Evolutionary conservation across 192 early-diverging fungal genomes (phyloP).

Genomic region (Umbelopsis ramanniana): DNA sequence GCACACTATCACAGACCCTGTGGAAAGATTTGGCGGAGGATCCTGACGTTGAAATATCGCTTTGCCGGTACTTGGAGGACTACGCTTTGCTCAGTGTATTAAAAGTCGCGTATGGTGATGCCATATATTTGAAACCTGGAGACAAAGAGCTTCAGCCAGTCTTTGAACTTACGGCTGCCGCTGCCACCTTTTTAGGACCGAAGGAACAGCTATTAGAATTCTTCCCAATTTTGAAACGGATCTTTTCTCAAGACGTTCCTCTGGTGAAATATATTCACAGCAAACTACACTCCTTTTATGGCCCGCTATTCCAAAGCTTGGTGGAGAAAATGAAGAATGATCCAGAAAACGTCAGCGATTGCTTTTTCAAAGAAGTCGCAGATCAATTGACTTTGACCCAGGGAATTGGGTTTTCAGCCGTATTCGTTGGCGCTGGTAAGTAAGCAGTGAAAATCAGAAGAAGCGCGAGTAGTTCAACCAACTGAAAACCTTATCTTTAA

Average conservation of each 20-base stretch:
- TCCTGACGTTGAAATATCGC: background rate
- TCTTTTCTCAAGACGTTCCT: slow-evolving; percentile 4
- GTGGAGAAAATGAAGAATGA: slow-evolving; percentile 16
- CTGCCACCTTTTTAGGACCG: slow-evolving; percentile 26
- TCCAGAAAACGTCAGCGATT: slow-evolving; percentile 19
- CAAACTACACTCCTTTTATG: slow-evolving; percentile 33
- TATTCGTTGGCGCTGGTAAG: slow-evolving; percentile 41
- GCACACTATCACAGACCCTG: slow-evolving; percentile 8
- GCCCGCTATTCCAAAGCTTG: slow-evolving; percentile 1
- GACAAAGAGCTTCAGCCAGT: slow-evolving; percentile 37
- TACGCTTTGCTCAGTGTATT: slow-evolving; percentile 41
- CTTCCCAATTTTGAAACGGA: slow-evolving; percentile 36
- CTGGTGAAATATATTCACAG: slow-evolving; percentile 3
- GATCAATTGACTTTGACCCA: slow-evolving; percentile 26
- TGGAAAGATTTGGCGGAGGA: background rate
- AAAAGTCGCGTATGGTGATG: slow-evolving; percentile 34
- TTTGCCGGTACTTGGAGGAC: slow-evolving; percentile 25
- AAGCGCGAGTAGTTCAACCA: too few relatives aligned
- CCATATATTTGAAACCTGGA: slow-evolving; percentile 27
- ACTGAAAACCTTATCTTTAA: background rate
- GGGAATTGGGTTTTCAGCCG: slow-evolving; percentile 24
- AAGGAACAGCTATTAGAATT: slow-evolving; percentile 37
- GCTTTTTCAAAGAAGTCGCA: slow-evolving; percentile 39
- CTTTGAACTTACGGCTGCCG: slow-evolving; percentile 31
- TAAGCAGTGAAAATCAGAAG: too few relatives aligned